Conservation (phyloP, 176 grass and related monocot species). For the Cymbopogon citratus region DNA sequence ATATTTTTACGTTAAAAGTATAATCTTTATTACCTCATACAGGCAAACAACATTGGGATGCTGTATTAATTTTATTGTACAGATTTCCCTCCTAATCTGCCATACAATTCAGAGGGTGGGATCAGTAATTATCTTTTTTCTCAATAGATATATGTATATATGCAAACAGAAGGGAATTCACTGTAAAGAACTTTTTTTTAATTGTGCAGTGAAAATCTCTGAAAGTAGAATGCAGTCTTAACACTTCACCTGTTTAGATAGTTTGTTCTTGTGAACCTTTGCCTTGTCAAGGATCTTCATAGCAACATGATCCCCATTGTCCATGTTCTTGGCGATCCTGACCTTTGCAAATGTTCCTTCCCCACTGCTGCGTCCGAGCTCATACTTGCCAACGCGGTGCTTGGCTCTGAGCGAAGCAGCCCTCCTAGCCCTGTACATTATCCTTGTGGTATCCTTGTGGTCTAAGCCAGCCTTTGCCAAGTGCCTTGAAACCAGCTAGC, state of each 20-base stretch:
- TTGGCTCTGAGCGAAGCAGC: too few relatives aligned
- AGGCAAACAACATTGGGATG: conserved; percentile 89
- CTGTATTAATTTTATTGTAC: conserved; percentile 82
- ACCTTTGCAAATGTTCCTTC: conserved; percentile 9
- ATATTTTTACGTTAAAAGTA: not conserved
- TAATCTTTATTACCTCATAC: conserved; percentile 50
- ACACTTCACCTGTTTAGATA: conserved; percentile 61
- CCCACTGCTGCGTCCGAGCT: too few relatives aligned
- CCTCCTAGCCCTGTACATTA: too few relatives aligned
- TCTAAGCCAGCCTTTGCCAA: too few relatives aligned
- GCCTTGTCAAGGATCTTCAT: conserved; percentile 92
- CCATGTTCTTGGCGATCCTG: conserved; percentile 62
- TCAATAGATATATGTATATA: not conserved
- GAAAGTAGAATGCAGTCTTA: not conserved
- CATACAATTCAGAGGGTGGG: not conserved
- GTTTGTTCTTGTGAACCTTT: conserved; percentile 70
- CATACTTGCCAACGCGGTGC: too few relatives aligned
- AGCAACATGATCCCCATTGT: conserved; percentile 59
- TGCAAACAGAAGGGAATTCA: not conserved
- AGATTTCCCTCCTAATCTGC: conserved; percentile 87
- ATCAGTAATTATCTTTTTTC: not conserved
- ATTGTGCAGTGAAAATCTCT: too few relatives aligned
- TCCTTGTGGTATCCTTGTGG: too few relatives aligned
- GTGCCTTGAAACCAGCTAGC: too few relatives aligned
- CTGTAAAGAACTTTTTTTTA: not conserved